Percentiles rank a stretch among this genome's conserved stretches.
Evolutionary conservation across 176 grass and related monocot genomes (phyloP).

Genomic region (Phyllostachys edulis): DNA sequence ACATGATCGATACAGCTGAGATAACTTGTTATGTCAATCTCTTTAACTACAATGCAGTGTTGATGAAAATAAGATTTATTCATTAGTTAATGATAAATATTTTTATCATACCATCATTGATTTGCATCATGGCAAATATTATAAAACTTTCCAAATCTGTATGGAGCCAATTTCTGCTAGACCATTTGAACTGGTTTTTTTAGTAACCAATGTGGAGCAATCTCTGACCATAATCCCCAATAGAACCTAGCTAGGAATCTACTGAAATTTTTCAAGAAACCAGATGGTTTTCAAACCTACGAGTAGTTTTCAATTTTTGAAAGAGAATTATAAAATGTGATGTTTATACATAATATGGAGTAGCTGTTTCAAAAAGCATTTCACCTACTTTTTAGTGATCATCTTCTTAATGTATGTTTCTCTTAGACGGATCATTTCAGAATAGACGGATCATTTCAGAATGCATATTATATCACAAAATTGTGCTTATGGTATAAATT

Average conservation of each 20-base stretch:
- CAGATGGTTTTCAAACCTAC: not conserved
- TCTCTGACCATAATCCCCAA: not conserved
- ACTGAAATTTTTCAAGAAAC: not conserved
- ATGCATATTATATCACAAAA: not conserved
- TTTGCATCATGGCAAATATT: not conserved
- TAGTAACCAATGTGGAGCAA: not conserved
- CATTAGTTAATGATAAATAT: not conserved
- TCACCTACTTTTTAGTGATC: not conserved
- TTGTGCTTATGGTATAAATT: not conserved
- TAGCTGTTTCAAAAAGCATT: conserved; percentile 4
- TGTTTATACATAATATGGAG: not conserved
- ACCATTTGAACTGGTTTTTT: not conserved
- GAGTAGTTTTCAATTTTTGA: not conserved
- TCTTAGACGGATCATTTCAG: not conserved
- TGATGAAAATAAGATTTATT: not conserved
- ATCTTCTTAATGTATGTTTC: not conserved
- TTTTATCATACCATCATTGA: not conserved
- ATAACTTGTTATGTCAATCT: not conserved
- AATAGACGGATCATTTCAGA: not conserved
- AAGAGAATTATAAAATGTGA: not conserved
- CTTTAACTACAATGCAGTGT: not conserved
- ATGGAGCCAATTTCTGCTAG: not conserved
- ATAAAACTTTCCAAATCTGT: not conserved
- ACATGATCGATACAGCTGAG: not conserved
- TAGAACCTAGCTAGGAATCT: not conserved